Evolutionary conservation across 139 green algal species (phyloP).

Genomic region (Bryopsis sp.): DNA sequence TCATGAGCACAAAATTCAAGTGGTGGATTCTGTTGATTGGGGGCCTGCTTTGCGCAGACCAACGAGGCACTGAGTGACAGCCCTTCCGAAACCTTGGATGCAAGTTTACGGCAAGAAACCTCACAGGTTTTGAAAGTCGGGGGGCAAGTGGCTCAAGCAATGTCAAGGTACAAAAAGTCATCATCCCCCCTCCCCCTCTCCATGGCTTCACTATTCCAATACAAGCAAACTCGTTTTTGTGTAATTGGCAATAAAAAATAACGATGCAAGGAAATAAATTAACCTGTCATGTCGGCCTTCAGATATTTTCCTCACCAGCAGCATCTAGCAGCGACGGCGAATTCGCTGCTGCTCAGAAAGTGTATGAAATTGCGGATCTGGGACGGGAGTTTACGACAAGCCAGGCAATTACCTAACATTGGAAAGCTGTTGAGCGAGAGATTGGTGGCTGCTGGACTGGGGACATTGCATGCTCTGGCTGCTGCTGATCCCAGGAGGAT

Average conservation of each 20-base stretch:
- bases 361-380: constrained; percentile 42
- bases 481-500: constrained; percentile 42
- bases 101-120: constrained; percentile 51
- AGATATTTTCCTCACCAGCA: constrained; percentile 37
- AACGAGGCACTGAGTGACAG: constrained; percentile 59
- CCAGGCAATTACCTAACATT: constrained; percentile 44
- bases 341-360: constrained; percentile 32
- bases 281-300: constrained; percentile 20
- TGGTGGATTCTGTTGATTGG: no score
- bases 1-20: no score
- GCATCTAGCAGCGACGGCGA: constrained; percentile 44
- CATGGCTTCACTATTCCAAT: constrained; percentile 23
- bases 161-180: constrained; percentile 10
- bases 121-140: constrained; percentile 26
- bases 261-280: neutral
- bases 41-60: constrained; percentile 32
- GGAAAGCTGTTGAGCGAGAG: constrained; percentile 34
- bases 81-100: constrained; percentile 52
- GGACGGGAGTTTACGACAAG: constrained; percentile 31
- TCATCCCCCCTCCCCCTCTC: neutral
- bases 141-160: neutral
- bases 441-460: constrained; percentile 41
- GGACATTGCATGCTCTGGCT: constrained; percentile 27
- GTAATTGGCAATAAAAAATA: no score
- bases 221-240: no score